Conservation (phyloP, 179 eudicot genomes). For the Beta macrorhiza region DNA sequence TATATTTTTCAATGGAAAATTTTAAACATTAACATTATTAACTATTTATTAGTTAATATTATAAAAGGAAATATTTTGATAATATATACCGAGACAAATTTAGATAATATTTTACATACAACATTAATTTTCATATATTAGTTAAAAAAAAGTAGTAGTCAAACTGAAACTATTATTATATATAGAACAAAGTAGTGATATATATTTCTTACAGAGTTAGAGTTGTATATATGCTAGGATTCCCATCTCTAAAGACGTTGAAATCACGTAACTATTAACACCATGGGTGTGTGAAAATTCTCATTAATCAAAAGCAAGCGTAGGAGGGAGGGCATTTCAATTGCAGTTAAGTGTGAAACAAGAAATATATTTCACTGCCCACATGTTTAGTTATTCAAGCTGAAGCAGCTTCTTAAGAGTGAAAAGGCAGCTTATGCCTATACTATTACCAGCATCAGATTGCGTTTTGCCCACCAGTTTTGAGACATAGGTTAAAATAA, state of each 20-base stretch:
- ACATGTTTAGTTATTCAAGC: conserved; percentile 16
- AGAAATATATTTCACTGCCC: conserved; percentile 7
- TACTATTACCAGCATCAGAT: conserved; percentile 26
- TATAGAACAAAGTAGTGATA: too few relatives aligned
- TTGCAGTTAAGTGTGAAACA: conserved; percentile 17
- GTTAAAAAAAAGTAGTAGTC: too few relatives aligned
- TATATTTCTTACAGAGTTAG: too few relatives aligned
- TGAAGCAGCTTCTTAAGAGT: conserved; percentile 21
- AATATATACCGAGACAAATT: too few relatives aligned
- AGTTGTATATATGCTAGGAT: neutral
- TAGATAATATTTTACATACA: too few relatives aligned
- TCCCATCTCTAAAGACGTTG: neutral
- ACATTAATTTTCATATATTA: too few relatives aligned
- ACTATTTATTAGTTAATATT: too few relatives aligned
- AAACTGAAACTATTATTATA: too few relatives aligned
- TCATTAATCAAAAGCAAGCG: conserved; percentile 3
- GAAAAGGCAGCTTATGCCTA: conserved; percentile 25
- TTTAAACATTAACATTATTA: too few relatives aligned
- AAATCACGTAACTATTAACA: conserved; percentile 8
- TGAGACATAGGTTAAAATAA: conserved; percentile 17
- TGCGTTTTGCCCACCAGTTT: conserved; percentile 30
- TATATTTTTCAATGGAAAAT: too few relatives aligned
- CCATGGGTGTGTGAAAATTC: conserved; percentile 1
- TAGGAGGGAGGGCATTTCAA: conserved; percentile 24
- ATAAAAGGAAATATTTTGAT: too few relatives aligned